These are phyloP conservation scores for Abortiporus biennis DNA, from an alignment of 1,284 basidiomycete species.

Conservation along the genomic window DNA sequence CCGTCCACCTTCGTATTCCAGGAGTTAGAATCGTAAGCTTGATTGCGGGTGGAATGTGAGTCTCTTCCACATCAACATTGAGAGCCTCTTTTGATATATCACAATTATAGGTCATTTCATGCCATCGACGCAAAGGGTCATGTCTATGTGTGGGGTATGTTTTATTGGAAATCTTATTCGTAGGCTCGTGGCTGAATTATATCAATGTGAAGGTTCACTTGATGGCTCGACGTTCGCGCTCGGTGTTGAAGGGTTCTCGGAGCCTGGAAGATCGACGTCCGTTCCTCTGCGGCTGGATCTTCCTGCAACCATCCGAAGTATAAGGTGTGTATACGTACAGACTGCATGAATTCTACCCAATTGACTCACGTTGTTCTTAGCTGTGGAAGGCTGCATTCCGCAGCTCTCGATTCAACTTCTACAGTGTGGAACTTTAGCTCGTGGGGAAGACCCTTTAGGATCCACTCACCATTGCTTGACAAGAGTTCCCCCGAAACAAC, in stretches of 20 bases:
- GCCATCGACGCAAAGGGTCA: conserved; percentile 70
- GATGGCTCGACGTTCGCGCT: conserved; percentile 41
- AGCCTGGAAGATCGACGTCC: conserved; percentile 39
- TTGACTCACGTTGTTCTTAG: conserved; percentile 29
- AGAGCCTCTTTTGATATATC: conserved; percentile 2
- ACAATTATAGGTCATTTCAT: conserved; percentile 62
- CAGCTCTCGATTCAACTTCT: conserved; percentile 51
- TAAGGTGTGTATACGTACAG: conserved; percentile 42
- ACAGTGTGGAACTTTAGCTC: conserved; percentile 67
- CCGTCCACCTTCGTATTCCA: conserved; percentile 51
- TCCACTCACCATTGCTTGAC: conserved; percentile 45
- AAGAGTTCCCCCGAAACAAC: conserved; percentile 37
- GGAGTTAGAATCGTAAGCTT: conserved; percentile 65
- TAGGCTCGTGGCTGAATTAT: not conserved
- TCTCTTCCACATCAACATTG: conserved; percentile 3
- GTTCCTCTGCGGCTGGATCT: conserved; percentile 52
- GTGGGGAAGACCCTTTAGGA: conserved; percentile 69
- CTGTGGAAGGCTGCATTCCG: conserved; percentile 68
- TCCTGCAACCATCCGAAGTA: conserved; percentile 47
- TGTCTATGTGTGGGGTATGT: conserved; percentile 79
- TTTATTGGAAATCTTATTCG: not conserved
- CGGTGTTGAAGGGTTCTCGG: conserved; percentile 50
- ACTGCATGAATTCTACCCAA: conserved; percentile 1
- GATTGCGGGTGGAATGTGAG: conserved; percentile 77
- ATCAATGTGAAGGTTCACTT: conserved; percentile 45